These are phyloP conservation scores for Globomyces pollinis-pini DNA, from an alignment of 192 early-diverging fungal species.

Conservation along the genomic window DNA sequence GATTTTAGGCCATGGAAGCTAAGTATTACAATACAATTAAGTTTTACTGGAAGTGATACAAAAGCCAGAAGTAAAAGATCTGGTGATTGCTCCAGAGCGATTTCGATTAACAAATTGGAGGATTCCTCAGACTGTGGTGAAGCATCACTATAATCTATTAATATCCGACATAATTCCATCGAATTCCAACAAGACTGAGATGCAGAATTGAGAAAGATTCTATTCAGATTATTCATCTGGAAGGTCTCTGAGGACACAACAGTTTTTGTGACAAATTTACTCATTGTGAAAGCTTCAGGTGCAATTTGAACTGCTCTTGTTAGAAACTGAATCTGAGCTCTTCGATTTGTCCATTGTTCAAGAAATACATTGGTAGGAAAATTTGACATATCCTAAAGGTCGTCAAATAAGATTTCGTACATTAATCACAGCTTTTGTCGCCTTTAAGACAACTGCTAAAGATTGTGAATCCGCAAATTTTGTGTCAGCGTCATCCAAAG, in stretches of 20 bases:
- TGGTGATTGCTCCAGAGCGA: conserved; percentile 52
- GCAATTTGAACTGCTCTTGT: conserved; percentile 50
- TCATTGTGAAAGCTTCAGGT: conserved; percentile 52
- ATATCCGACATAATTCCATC: conserved; percentile 62
- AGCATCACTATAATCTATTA: conserved; percentile 22
- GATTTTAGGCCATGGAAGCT: conserved; percentile 33
- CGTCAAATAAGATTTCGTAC: conserved; percentile 21
- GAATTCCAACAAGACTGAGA: conserved; percentile 52
- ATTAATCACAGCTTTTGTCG: conserved; percentile 49
- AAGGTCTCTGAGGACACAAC: conserved; percentile 55
- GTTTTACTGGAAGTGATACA: conserved; percentile 39
- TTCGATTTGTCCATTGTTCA: conserved; percentile 64
- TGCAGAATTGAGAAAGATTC: not conserved
- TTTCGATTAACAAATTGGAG: conserved; percentile 54
- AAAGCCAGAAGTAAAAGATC: conserved; percentile 69
- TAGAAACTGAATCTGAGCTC: conserved; percentile 63
- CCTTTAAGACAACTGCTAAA: conserved; percentile 53
- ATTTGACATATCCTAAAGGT: conserved; percentile 40
- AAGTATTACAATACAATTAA: not conserved
- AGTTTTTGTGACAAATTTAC: conserved; percentile 34
- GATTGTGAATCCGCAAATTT: conserved; percentile 44
- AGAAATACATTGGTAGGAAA: conserved; percentile 67
- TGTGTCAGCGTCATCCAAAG: conserved; percentile 59
- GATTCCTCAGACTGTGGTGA: conserved; percentile 46
- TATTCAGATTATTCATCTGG: conserved; percentile 16